These are phyloP conservation scores for Penicillium rolfsii DNA, from an alignment of 2,329 filamentous ascomycete genomes.

Conservation along the genomic window DNA sequence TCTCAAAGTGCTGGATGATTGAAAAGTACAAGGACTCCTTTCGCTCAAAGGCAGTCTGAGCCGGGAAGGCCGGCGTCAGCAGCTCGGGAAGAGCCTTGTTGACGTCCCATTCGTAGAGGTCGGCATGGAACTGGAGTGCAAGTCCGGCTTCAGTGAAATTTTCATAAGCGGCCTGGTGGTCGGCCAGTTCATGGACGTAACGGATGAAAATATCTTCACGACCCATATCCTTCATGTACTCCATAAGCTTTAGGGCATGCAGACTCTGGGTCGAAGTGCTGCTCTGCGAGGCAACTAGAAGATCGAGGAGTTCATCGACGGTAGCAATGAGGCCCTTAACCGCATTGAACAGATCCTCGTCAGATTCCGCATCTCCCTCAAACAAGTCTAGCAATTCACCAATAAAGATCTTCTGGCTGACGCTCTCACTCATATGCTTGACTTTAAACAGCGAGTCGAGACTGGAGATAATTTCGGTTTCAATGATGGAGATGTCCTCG, in stretches of 20 bases:
- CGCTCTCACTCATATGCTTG: slow-evolving; percentile 82
- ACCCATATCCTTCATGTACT: slow-evolving; percentile 94
- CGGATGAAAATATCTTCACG: slow-evolving; percentile 96
- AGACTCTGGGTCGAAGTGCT: slow-evolving; percentile 77
- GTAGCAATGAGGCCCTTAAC: slow-evolving; percentile 79
- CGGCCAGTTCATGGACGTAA: slow-evolving; percentile 89
- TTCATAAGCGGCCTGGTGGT: slow-evolving; percentile 72
- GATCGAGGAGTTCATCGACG: slow-evolving; percentile 86
- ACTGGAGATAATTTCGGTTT: slow-evolving; percentile 95
- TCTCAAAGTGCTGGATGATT: slow-evolving; percentile 93
- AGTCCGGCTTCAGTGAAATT: slow-evolving; percentile 88
- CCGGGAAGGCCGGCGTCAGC: slow-evolving; percentile 73
- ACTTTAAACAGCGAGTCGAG: slow-evolving; percentile 88
- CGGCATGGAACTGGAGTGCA: slow-evolving; percentile 85
- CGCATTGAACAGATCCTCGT: slow-evolving; percentile 75
- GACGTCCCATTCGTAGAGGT: slow-evolving; percentile 90
- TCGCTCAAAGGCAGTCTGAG: slow-evolving; percentile 86
- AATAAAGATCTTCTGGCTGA: slow-evolving; percentile 91
- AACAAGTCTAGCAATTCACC: slow-evolving; percentile 82
- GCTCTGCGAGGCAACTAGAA: slow-evolving; percentile 86
- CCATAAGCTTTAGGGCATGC: slow-evolving; percentile 88
- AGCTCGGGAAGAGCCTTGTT: slow-evolving; percentile 67
- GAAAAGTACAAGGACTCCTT: slow-evolving; percentile 91
- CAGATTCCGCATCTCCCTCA: slow-evolving; percentile 66
- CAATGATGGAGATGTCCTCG: slow-evolving; percentile 85